Base-by-base conservation (phyloP, 225 moss, liverwort and hornwort genomes). In the Physcomitrium patens region DNA sequence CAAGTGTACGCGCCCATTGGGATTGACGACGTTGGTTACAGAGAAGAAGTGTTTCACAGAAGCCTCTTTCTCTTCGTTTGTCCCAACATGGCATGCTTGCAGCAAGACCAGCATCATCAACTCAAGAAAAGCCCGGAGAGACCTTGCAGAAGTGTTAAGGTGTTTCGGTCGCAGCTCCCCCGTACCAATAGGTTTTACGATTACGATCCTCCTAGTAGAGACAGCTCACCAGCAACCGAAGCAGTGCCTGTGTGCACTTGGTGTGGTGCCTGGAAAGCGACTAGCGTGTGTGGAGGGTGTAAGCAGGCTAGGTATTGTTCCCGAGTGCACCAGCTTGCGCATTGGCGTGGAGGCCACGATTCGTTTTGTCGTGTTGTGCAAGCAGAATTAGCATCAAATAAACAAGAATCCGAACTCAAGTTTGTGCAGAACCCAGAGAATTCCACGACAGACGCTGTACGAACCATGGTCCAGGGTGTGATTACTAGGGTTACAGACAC, bases 261-360 rank as follows among this genome's bases (percentile, higher is more conserved):
- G 94, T 97, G 97, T 23, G 94, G 93, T 54, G 91, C 94, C 1
- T 99, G 97, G 97, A 93, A 84, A 78, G 91, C 89, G 22, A 81
- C 82, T 44, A 93, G 81, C 69, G 27, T 86, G 50, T 99, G 97
- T 65, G 93, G 83, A 20, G 94, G 94, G 16, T 99, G 97, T 79
- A 90, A 84, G 73, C 83, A 91, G 78, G 84, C 74, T 15, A 74
- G 95, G 28, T 99, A 99, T 71, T 99, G 97, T 76, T 88, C 87
- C 19, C 85, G 87, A 27, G 45, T 60, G 17, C 97, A 99, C 72
- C 97, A 99, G 74, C 81, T 95, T 78, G 85, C 86, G 49, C 93
- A 99, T 70, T 99, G 97, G 97, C 86, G 85, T 63, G 81, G 77
- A 47, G 95, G 84, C 20, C 97, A 99, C 69, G 91, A 91, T 55